These are phyloP conservation scores for Thermomyces lanuginosus DNA, from an alignment of 2,329 filamentous ascomycete species.

Conservation along the genomic window DNA sequence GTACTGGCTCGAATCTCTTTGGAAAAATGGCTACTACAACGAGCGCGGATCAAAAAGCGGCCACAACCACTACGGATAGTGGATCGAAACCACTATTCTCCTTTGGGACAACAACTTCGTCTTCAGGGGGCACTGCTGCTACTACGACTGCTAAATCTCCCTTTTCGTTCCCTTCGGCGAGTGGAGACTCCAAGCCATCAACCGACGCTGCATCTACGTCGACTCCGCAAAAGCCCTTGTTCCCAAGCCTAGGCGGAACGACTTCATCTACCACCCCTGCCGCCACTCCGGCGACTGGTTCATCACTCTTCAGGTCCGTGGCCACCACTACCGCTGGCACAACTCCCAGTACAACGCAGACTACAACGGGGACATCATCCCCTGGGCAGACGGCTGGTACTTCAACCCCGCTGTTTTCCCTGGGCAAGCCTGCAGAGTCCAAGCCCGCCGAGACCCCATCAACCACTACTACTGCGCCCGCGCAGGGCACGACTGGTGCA, in stretches of 20 bases:
- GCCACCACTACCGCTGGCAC: constrained; percentile 11
- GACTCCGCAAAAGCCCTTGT: constrained; percentile 20
- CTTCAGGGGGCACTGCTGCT: constrained; percentile 8
- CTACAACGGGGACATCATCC: too few relatives aligned
- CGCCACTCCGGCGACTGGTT: constrained; percentile 12
- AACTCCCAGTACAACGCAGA: constrained; percentile 14
- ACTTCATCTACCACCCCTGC: constrained; percentile 15
- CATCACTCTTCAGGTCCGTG: too few relatives aligned
- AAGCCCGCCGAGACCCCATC: too few relatives aligned
- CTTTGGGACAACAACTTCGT: constrained; percentile 8
- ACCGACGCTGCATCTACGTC: constrained; percentile 15
- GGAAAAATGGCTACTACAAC: constrained; percentile 11
- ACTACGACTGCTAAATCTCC: constrained; percentile 11
- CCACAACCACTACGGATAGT: constrained; percentile 10
- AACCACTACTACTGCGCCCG: constrained; percentile 15
- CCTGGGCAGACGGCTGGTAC: too few relatives aligned
- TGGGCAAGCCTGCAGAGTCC: constrained; percentile 13
- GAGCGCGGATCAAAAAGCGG: constrained; percentile 14
- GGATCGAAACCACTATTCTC: constrained; percentile 17
- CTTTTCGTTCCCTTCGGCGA: constrained; percentile 12
- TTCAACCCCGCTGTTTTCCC: too few relatives aligned
- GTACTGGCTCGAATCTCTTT: too few relatives aligned
- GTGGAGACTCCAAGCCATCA: constrained; percentile 10
- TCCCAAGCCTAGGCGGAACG: constrained; percentile 14
- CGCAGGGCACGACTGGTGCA: too few relatives aligned